Conservation (phyloP, 164 flowering plant genomes). For the Sedum album region DNA sequence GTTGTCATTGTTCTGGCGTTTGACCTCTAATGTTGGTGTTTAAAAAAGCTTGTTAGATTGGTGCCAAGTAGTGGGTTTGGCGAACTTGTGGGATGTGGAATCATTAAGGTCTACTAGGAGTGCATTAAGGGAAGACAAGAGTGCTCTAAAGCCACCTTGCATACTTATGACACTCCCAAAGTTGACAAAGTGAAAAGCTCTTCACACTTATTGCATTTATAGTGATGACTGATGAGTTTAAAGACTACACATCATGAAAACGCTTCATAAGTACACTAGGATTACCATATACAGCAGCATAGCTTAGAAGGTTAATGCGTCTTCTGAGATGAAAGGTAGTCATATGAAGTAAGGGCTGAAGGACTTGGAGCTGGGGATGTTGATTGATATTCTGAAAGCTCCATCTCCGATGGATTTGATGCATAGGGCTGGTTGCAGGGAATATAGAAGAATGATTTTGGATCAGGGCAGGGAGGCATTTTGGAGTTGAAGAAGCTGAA, state of each 20-base stretch:
- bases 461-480: background rate
- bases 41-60: too few relatives aligned
- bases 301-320: background rate
- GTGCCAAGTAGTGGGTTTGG: background rate
- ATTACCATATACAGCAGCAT: background rate
- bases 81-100: background rate
- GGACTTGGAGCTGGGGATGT: background rate
- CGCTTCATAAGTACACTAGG: background rate
- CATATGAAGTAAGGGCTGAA: background rate
- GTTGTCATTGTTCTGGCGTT: background rate
- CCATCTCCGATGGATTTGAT: background rate
- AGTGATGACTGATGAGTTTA: background rate
- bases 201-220: background rate
- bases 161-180: background rate
- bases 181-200: background rate
- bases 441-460: background rate
- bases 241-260: background rate
- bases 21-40: background rate
- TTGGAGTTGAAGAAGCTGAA: slow-evolving; percentile 18
- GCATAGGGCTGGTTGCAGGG: background rate
- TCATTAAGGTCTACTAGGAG: background rate
- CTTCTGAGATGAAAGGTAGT: background rate
- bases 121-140: background rate
- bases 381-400: background rate
- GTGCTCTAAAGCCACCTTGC: background rate